Base-by-base conservation (phyloP, 2,329 filamentous ascomycete species). In the Claviceps spartinae region DNA sequence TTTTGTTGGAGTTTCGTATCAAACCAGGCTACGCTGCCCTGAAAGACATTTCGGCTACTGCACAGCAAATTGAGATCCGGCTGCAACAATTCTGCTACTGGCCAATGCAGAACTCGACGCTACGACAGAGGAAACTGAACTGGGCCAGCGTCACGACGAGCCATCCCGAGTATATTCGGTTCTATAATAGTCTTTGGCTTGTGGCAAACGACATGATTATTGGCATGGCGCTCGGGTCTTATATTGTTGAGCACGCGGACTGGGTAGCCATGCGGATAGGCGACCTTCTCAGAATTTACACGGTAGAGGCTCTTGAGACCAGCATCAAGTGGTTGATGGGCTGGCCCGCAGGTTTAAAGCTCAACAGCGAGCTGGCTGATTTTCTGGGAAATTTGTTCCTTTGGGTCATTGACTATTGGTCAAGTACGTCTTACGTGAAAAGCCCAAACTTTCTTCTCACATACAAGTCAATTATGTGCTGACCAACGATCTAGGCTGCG, bases 331-430 rank as follows among this genome's bases (percentile, higher is more conserved):
- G 93, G 93, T 75, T 98, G 46, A 96, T 93, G 87, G 87, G 86
- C 52, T 95, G 86, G 82, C 93, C 93, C 8, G 93, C 89, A 47
- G 93, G 93, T 37, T 71, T 98, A 58, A 98, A 98, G 68, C 78
- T 98, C 40, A 98, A 98, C 65, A 90, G 82, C 51, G 91, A 98
- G 67, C 74, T 98, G 41, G 93, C 90, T 2, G 79, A 81, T n/a
- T 98, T 98, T 60, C 77, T 98, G 13, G 93, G 93, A 56, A 91
- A 97, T 62, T 72, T 98, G 3, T 98, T 98, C 63, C 73, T 97
- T 2, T 98, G 93, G 93, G 93, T 98, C 47, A 97, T 98, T 58
- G 90, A 96, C 58, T 94, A 96, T 64, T 98, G 93, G 93, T 86
- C 88, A 53, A 85, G 86, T 87, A 72, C 65, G 79, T 54, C 18